A percentile compares a stretch with the other conserved stretches of the same genome.
These are phyloP conservation scores for Collybiopsis luxurians DNA, from an alignment of 768 basidiomycete genomes.

Conservation along the genomic window DNA sequence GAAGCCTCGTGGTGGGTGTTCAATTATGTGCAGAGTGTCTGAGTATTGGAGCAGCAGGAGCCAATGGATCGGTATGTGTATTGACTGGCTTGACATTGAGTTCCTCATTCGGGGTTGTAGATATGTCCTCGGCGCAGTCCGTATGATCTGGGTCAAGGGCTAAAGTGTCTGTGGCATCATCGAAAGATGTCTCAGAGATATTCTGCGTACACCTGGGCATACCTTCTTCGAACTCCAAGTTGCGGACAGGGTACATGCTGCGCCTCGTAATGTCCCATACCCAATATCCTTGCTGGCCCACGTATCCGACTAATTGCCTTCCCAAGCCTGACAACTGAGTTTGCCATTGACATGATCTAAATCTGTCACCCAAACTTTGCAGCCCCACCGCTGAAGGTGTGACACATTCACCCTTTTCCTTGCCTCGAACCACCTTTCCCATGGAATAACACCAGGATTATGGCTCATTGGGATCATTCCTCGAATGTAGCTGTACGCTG, in stretches of 20 bases:
- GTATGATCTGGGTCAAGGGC: too few species aligned
- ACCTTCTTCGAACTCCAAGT: conserved; percentile 11
- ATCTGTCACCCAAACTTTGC: conserved; percentile 12
- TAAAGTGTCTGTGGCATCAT: too few species aligned
- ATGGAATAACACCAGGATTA: background rate
- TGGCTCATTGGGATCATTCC: background rate
- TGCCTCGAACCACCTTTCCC: background rate
- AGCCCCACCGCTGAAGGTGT: conserved; percentile 12
- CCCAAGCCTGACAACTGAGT: conserved; percentile 12
- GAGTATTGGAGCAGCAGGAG: too few species aligned
- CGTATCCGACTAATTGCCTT: conserved; percentile 14
- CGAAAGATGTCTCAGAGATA: too few species aligned
- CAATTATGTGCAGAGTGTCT: background rate
- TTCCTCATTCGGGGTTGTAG: too few species aligned
- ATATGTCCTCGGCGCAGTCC: too few species aligned
- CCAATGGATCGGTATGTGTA: too few species aligned
- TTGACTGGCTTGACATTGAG: too few species aligned
- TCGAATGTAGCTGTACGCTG: background rate
- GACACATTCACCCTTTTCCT: conserved; percentile 7
- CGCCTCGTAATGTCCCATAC: conserved; percentile 1
- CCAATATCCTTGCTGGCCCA: conserved; percentile 11
- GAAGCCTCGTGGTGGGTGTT: background rate
- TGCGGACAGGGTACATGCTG: conserved; percentile 4
- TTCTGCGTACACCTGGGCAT: background rate
- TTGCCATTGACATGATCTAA: conserved; percentile 9